Evolutionary conservation across 1,284 basidiomycete species (phyloP).

Genomic region (Cryptococcus neoformans): DNA sequence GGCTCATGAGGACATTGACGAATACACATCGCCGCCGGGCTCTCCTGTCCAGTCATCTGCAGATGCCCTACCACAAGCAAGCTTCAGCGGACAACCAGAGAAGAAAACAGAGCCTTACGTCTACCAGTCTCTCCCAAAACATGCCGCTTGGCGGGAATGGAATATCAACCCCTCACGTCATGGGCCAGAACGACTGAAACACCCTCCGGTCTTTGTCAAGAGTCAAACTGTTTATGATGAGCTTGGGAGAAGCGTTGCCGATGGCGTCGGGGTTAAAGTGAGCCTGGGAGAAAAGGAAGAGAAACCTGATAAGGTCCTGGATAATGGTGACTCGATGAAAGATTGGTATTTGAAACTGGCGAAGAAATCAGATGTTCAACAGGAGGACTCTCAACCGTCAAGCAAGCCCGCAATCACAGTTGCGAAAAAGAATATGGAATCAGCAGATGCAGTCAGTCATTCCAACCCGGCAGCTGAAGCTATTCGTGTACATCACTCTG

Average conservation of each 20-base stretch:
- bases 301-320: neutral
- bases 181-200: constrained; percentile 22
- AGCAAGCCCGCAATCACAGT: neutral
- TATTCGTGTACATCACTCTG: constrained; percentile 11
- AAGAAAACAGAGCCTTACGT: neutral
- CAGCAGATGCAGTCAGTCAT: neutral
- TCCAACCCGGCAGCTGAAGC: neutral
- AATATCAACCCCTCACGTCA: constrained; percentile 36
- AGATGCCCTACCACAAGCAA: neutral
- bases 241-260: constrained; percentile 23
- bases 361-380: neutral
- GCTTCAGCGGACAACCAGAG: too few relatives aligned
- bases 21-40: neutral
- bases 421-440: constrained; percentile 1
- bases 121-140: constrained; percentile 5
- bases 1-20: neutral
- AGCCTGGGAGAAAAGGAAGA: constrained; percentile 6
- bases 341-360: constrained; percentile 38
- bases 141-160: constrained; percentile 38
- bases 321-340: constrained; percentile 24
- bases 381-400: neutral
- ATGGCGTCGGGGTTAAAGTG: constrained; percentile 31
- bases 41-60: too few relatives aligned
- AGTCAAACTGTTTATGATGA: constrained; percentile 31
- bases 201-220: constrained; percentile 37